phyloP scores from a whole-genome alignment of 805 yeast species.

The Cyberlindnera xylosilytica region DNA sequence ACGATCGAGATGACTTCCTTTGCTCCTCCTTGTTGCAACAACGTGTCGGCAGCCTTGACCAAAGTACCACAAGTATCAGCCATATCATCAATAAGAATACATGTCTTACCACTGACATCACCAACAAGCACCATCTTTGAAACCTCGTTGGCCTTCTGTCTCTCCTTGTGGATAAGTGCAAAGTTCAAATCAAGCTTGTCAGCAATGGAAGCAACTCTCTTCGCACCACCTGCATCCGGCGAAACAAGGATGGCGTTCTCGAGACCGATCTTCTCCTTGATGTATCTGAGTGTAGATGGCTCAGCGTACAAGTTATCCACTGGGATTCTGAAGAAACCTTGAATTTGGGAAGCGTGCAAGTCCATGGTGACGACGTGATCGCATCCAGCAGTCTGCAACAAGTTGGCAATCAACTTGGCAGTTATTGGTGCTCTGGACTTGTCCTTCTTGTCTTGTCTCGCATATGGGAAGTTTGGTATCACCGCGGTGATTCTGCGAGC shows the following conservation, averaged over 20 bases:
- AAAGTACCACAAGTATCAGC: slow-evolving; percentile 98
- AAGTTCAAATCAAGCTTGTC: slow-evolving; percentile 88
- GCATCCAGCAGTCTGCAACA: slow-evolving; percentile 92
- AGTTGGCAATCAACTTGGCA: slow-evolving; percentile 88
- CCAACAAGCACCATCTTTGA: slow-evolving; percentile 95
- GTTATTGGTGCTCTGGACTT: slow-evolving; percentile 95
- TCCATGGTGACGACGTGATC: slow-evolving; percentile 96
- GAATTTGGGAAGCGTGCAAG: slow-evolving; percentile 95
- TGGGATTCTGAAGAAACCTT: slow-evolving; percentile 93
- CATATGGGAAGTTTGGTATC: slow-evolving; percentile 93
- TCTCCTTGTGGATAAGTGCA: slow-evolving; percentile 94
- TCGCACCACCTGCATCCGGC: slow-evolving; percentile 99
- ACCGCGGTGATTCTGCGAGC: slow-evolving; percentile 93
- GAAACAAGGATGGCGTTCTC: slow-evolving; percentile 76
- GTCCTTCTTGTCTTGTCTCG: slow-evolving; percentile 96
- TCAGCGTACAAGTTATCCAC: slow-evolving; percentile 96
- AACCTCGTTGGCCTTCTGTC: slow-evolving; percentile 93
- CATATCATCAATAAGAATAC: slow-evolving; percentile 93
- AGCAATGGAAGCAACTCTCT: slow-evolving; percentile 92
- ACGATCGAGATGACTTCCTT: slow-evolving; percentile 86
- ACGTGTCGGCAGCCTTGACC: slow-evolving; percentile 89
- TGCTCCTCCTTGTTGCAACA: slow-evolving; percentile 81
- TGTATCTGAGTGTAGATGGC: slow-evolving; percentile 82
- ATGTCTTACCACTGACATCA: slow-evolving; percentile 79
- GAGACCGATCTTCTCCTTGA: slow-evolving; percentile 58